These are phyloP conservation scores for Plectranthus barbatus DNA, from an alignment of 257 asterid species.

Conservation along the genomic window DNA sequence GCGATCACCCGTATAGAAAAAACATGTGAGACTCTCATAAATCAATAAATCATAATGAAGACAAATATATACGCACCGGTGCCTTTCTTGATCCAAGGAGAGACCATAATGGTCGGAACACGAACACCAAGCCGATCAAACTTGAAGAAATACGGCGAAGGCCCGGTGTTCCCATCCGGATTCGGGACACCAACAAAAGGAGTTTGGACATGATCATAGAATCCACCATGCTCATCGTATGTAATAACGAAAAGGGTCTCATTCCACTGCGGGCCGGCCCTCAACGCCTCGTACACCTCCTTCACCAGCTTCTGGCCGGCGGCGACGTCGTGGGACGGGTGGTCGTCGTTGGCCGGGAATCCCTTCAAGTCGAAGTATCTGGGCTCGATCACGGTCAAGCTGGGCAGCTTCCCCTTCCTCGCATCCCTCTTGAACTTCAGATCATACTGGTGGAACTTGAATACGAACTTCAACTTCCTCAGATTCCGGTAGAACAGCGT, in stretches of 20 bases:
- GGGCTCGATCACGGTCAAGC: constrained; percentile 69
- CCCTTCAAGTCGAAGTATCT: constrained; percentile 63
- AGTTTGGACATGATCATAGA: constrained; percentile 71
- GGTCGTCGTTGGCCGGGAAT: constrained; percentile 66
- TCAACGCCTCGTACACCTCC: constrained; percentile 70
- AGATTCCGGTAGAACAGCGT: constrained; percentile 57
- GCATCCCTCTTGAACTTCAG: constrained; percentile 66
- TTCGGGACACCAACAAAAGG: constrained; percentile 59
- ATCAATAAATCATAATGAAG: too few relatives aligned
- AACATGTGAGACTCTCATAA: too few relatives aligned
- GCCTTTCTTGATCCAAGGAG: constrained; percentile 93
- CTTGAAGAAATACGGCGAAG: constrained; percentile 64
- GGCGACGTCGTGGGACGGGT: constrained; percentile 81
- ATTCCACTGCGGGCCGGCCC: constrained; percentile 72
- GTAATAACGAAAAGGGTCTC: constrained; percentile 56
- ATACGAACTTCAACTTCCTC: constrained; percentile 65
- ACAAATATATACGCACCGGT: constrained; percentile 32
- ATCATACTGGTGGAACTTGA: constrained; percentile 46
- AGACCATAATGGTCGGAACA: constrained; percentile 80
- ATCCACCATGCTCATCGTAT: constrained; percentile 85
- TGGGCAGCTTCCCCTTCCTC: constrained; percentile 53
- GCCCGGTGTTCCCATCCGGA: constrained; percentile 81
- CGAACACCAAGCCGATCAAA: constrained; percentile 94
- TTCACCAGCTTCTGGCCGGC: constrained; percentile 69
- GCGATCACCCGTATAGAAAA: too few relatives aligned